phyloP scores from a whole-genome alignment of 2,329 filamentous ascomycete species.

The Chaetomiaceae sp. region DNA sequence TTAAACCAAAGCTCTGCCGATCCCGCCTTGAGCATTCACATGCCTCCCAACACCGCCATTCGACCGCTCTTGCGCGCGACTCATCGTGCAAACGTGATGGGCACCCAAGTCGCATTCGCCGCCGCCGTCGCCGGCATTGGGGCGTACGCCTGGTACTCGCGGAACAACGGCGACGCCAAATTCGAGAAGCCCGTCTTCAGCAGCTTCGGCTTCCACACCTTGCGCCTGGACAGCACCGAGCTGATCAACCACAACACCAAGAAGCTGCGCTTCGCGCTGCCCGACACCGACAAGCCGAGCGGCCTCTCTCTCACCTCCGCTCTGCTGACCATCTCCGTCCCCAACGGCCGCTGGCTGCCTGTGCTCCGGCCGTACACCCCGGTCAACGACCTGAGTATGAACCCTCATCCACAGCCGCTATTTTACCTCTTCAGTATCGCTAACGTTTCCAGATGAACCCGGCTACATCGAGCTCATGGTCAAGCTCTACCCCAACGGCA shows the following conservation, averaged over 20 bases:
- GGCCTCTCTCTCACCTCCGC: conserved; percentile 51
- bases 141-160: conserved; percentile 22
- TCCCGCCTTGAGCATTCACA: neutral
- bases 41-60: conserved; percentile 18
- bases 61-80: conserved; percentile 14
- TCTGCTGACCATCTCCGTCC: conserved; percentile 57
- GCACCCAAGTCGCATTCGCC: conserved; percentile 23
- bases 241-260: conserved; percentile 57
- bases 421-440: neutral
- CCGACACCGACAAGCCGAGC: conserved; percentile 41
- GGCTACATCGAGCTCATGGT: conserved; percentile 61
- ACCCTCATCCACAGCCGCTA: too few relatives aligned
- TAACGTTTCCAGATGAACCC: conserved; percentile 41
- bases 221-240: conserved; percentile 49
- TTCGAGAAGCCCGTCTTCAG: conserved; percentile 22
- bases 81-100: conserved; percentile 24
- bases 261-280: conserved; percentile 52
- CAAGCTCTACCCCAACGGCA: conserved; percentile 64
- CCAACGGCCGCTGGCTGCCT: conserved; percentile 53
- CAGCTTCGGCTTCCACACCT: conserved; percentile 38
- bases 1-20: neutral
- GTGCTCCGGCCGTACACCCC: conserved; percentile 65
- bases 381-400: conserved; percentile 47
- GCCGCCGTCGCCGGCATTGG: conserved; percentile 27
- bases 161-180: conserved; percentile 6